phyloP scores from a whole-genome alignment of 1,284 basidiomycete species.

The Ganoderma boninense region DNA sequence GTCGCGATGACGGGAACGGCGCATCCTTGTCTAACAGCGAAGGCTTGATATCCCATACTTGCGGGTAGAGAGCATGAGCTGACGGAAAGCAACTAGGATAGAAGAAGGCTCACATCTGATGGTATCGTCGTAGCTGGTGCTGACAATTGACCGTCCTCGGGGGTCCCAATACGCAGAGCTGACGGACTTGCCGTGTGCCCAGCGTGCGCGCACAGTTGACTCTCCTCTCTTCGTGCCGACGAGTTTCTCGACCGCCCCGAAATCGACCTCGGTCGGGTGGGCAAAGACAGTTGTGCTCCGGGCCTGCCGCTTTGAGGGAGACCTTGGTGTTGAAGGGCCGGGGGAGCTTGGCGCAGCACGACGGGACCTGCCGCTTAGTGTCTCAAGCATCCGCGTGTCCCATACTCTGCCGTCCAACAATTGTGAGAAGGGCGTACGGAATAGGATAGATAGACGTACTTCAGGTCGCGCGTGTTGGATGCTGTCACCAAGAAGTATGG shows the following conservation, averaged over 20 bases:
- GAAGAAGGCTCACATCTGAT: conserved; percentile 60
- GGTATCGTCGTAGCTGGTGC: conserved; percentile 82
- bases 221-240: conserved; percentile 58
- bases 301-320: conserved; percentile 16
- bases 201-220: conserved; percentile 65
- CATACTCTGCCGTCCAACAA: conserved; percentile 62
- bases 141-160: conserved; percentile 75
- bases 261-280: conserved; percentile 54
- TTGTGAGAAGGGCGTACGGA: background rate
- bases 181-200: conserved; percentile 75
- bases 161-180: conserved; percentile 87
- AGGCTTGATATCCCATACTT: conserved; percentile 78
- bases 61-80: conserved; percentile 4
- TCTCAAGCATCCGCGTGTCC: conserved; percentile 73
- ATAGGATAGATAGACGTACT: conserved; percentile 50
- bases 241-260: conserved; percentile 57
- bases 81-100: too few relatives aligned
- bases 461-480: conserved; percentile 73
- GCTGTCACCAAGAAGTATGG: conserved; percentile 74
- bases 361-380: conserved; percentile 44
- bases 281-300: conserved; percentile 1
- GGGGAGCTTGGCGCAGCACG: conserved; percentile 23
- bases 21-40: conserved; percentile 52
- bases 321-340: conserved; percentile 15
- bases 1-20: conserved; percentile 65